phyloP scores from a whole-genome alignment of 2,329 filamentous ascomycete genomes.

The Pseudopyrenochaeta lycopersici region DNA sequence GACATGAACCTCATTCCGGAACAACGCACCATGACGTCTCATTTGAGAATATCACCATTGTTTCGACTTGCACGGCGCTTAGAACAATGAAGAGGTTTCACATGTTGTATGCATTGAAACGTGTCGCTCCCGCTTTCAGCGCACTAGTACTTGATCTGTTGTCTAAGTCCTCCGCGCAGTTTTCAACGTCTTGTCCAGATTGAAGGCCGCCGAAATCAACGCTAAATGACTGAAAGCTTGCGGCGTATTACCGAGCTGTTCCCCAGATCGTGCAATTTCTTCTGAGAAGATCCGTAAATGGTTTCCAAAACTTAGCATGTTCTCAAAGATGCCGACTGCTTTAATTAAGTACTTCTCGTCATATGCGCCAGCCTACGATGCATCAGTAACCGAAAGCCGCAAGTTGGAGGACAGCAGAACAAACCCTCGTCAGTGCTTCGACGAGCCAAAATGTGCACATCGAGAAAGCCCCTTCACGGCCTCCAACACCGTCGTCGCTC shows the following conservation, averaged over 20 bases:
- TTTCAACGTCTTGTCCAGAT: slow-evolving; percentile 65
- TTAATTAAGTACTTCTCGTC: slow-evolving; percentile 69
- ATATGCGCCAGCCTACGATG: slow-evolving; percentile 54
- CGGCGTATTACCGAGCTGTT: slow-evolving; percentile 81
- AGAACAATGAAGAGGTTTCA: neutral
- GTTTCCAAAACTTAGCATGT: slow-evolving; percentile 79
- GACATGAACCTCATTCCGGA: slow-evolving; percentile 11
- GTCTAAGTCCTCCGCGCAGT: slow-evolving; percentile 5
- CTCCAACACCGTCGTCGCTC: slow-evolving; percentile 77
- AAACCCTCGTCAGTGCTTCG: slow-evolving; percentile 76
- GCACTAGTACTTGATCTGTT: neutral
- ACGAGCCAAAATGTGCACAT: slow-evolving; percentile 89
- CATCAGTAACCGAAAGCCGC: slow-evolving; percentile 8
- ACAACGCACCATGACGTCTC: slow-evolving; percentile 22
- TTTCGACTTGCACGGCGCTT: slow-evolving; percentile 4
- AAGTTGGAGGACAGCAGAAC: slow-evolving; percentile 44
- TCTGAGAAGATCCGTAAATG: slow-evolving; percentile 82
- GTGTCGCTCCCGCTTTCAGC: neutral
- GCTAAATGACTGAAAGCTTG: slow-evolving; percentile 82
- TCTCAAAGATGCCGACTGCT: slow-evolving; percentile 76
- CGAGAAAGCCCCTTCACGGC: slow-evolving; percentile 77
- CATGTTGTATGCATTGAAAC: neutral
- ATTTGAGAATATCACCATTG: slow-evolving; percentile 6
- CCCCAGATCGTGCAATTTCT: slow-evolving; percentile 77
- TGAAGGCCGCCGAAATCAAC: slow-evolving; percentile 79